Conservation (phyloP, 106 monocot species). For the Ottelia alismoides region DNA sequence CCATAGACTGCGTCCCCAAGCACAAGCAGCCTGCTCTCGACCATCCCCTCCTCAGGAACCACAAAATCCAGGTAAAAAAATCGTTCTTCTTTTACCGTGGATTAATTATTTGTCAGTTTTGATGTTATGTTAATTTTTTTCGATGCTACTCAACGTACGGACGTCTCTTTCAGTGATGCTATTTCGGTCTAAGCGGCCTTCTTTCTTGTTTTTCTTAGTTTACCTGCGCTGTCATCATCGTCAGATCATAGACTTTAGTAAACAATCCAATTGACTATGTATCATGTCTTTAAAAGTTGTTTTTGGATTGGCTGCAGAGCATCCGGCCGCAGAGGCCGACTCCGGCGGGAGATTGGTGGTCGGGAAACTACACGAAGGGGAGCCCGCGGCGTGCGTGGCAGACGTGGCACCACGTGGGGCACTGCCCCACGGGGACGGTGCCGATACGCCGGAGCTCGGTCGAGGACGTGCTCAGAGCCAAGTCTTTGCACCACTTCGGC, state of each 20-base stretch:
- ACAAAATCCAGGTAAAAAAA: constrained; percentile 56
- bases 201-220: neutral
- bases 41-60: constrained; percentile 71
- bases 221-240: too few relatives aligned
- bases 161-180: too few relatives aligned
- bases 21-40: constrained; percentile 72
- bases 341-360: constrained; percentile 7
- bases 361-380: constrained; percentile 24
- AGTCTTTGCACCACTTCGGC: constrained; percentile 68
- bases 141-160: too few relatives aligned
- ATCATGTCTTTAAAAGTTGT: too few relatives aligned
- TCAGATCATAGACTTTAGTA: too few relatives aligned
- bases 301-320: constrained; percentile 29
- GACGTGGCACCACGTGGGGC: constrained; percentile 72
- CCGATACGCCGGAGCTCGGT: constrained; percentile 63
- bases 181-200: too few relatives aligned
- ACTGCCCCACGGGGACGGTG: constrained; percentile 65
- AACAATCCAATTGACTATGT: too few relatives aligned
- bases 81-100: too few relatives aligned
- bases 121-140: too few relatives aligned
- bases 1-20: constrained; percentile 65
- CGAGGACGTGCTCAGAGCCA: constrained; percentile 71
- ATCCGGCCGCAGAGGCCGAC: constrained; percentile 30
- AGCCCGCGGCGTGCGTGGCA: constrained; percentile 46
- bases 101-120: too few relatives aligned